Evolutionary conservation across 768 basidiomycete species (phyloP), one percentile per base, ranked within the genome.

Genomic region (Botryobasidium botryosum): DNA sequence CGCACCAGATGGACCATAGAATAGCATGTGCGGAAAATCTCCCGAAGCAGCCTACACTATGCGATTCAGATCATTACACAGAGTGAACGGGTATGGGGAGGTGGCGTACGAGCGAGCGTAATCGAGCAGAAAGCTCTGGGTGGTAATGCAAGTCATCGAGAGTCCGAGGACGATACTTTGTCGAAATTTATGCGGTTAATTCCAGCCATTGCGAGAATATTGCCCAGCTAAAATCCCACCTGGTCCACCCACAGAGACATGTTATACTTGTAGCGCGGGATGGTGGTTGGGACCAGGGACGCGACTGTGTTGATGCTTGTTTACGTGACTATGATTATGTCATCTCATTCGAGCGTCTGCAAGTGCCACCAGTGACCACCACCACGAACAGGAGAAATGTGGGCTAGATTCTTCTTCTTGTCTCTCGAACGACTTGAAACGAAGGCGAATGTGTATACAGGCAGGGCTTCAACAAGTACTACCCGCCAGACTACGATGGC

Each of bases 11-110:
- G 92, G 92, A 0, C 92, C 92, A 56, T 96, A 99, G 65, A 97
- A 92, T 1, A 99, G 73, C 66, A 94, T 78, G 59, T 99, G 92
- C 6, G 92, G 92, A 58, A 99, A 96, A 66, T 97, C 91, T 1
- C 86, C 85, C 1, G 85, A 79, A 1, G 76, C 71, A 0, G 91
- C 79, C 85, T 88, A 55, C 1, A 28, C 26, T 3, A n/a, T 6
- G 12, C 12, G 24, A 1, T 15, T 17, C 4, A 26, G n/a, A 15
- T 32, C 8, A 15, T 29, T 28, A n/a, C 21, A 18, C 4, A 17
- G 10, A 28, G 8, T 20, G 23, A 23, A 17, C 1, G 5, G 23
- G 31, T 6, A 46, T 36, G 48, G 20, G 31, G 33, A 37, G 8
- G 40, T 10, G 23, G 44, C 63, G 40, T 28, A 85, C 86, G 50